Base-by-base conservation (phyloP, 148 eudicot species). In the Cornus controversa region DNA sequence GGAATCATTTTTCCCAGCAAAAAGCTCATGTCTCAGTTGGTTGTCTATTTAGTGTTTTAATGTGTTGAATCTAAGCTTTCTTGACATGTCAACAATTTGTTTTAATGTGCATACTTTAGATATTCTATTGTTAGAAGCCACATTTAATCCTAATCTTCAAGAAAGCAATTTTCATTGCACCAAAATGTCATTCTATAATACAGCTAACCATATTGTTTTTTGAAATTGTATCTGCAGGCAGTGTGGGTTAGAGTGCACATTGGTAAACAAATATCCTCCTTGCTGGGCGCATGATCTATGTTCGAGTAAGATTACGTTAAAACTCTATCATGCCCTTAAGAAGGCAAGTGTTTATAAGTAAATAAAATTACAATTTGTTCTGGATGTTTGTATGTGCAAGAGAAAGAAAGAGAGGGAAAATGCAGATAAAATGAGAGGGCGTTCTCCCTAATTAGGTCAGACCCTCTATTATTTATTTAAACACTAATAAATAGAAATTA, bases 211-310 rank as follows among this genome's bases (percentile, higher is more conserved):
- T n/a, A 10, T 31, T 72, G 69, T 53, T 54, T 40, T 79, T 79
- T 16, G 24, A 54, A 53, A n/a, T 76, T 45, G 26, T 57, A 45
- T 85, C 20, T 73, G 71, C 81, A 74, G 81, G 79, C 27, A 53
- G 64, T n/a, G 26, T 24, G 15, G 7, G 18, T 27, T 31, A 62
- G 66, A 79, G 77, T 18, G 64, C 58, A 54, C 50, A 54, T 65
- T 62, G 62, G 62, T 53, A 15, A 68, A 16, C 40, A 20, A 31
- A 25, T 29, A 37, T 66, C 71, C 34, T 34, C 77, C 27, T 74
- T 60, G 26, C 14, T 80, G 70, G 79, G 69, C 79, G 81, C 68
- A 47, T 76, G 82, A 82, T 85, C 86, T 84, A 87, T 87, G 90
- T 87, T 84, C 87, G 73, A 82, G 90, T 87, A 87, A 87, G 90